phyloP scores from a whole-genome alignment of 306 rosid genomes.

The Ochetophila trinervis region DNA sequence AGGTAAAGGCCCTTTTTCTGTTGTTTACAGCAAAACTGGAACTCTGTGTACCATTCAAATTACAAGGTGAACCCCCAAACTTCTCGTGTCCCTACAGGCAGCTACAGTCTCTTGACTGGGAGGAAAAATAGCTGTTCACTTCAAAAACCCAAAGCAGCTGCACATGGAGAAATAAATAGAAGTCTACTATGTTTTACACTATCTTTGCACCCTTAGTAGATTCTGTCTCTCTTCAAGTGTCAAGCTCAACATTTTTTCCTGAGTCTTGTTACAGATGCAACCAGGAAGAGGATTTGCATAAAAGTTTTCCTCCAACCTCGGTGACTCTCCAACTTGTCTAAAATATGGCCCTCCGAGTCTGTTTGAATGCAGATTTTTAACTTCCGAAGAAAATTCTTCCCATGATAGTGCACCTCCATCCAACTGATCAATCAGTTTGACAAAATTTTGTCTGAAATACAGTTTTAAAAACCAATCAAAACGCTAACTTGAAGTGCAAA shows the following conservation, averaged over 20 bases:
- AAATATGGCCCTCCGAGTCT: constrained; percentile 78
- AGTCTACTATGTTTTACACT: constrained; percentile 21
- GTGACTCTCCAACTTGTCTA: constrained; percentile 69
- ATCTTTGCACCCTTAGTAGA: constrained; percentile 6
- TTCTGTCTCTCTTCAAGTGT: constrained; percentile 34
- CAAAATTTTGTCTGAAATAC: constrained; percentile 65
- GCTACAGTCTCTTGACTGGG: constrained; percentile 27
- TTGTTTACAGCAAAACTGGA: constrained; percentile 35
- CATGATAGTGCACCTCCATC: constrained; percentile 54
- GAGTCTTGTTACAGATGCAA: constrained; percentile 70
- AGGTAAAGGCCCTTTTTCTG: constrained; percentile 22
- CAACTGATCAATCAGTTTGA: constrained; percentile 61
- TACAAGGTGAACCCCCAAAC: constrained; percentile 28
- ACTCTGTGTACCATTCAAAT: constrained; percentile 14
- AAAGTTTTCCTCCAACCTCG: constrained; percentile 88
- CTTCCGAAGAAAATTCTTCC: constrained; percentile 60
- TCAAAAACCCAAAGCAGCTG: constrained; percentile 30
- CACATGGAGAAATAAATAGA: constrained; percentile 33
- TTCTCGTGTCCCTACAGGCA: constrained; percentile 34
- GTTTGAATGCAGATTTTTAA: constrained; percentile 54
- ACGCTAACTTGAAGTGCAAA: background rate
- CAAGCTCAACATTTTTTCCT: constrained; percentile 30
- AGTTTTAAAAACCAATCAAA: constrained; percentile 13
- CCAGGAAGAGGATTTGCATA: constrained; percentile 93
- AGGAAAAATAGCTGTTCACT: constrained; percentile 31